Evolutionary conservation across 495 filamentous ascomycete genomes (phyloP).

Genomic region (Astrothelium subdiscretum): DNA sequence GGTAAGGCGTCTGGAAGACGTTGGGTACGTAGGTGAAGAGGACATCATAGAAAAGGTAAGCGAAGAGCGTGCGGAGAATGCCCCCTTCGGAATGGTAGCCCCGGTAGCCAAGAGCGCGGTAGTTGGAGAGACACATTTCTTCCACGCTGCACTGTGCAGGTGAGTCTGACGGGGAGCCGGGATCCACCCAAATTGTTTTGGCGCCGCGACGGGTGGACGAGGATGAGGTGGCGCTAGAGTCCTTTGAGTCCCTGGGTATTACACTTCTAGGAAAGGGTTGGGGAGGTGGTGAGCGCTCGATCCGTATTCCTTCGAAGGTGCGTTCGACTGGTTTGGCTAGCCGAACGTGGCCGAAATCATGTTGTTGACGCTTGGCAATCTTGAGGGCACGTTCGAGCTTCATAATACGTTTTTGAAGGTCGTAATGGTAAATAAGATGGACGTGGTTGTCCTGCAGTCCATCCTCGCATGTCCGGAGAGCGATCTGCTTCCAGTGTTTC

Average conservation of each 20-base stretch:
- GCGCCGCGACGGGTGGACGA: slow-evolving; percentile 38
- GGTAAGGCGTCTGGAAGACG: slow-evolving; percentile 90
- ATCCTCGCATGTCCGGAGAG: slow-evolving; percentile 71
- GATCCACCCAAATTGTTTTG: slow-evolving; percentile 81
- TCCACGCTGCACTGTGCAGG: slow-evolving; percentile 72
- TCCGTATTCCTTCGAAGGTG: slow-evolving; percentile 60
- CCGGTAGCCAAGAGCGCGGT: slow-evolving; percentile 77
- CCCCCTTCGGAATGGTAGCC: slow-evolving; percentile 89
- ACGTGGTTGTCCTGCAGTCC: slow-evolving; percentile 80
- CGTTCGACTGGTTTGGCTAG: slow-evolving; percentile 65
- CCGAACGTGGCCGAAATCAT: slow-evolving; percentile 81
- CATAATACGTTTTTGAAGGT: slow-evolving; percentile 79
- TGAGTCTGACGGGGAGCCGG: slow-evolving; percentile 31
- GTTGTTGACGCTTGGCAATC: slow-evolving; percentile 75
- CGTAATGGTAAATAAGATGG: slow-evolving; percentile 85
- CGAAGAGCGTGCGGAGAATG: slow-evolving; percentile 82
- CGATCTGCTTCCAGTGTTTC: slow-evolving; percentile 72
- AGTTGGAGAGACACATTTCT: slow-evolving; percentile 82
- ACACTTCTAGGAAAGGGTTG: background rate
- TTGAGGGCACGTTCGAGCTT: slow-evolving; percentile 82
- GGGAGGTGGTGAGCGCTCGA: slow-evolving; percentile 42
- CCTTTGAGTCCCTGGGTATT: background rate
- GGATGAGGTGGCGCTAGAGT: background rate
- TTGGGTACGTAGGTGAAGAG: slow-evolving; percentile 91
- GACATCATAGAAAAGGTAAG: slow-evolving; percentile 84